phyloP scores from a whole-genome alignment of 164 flowering plant species.

The Nelumbo lutea region DNA sequence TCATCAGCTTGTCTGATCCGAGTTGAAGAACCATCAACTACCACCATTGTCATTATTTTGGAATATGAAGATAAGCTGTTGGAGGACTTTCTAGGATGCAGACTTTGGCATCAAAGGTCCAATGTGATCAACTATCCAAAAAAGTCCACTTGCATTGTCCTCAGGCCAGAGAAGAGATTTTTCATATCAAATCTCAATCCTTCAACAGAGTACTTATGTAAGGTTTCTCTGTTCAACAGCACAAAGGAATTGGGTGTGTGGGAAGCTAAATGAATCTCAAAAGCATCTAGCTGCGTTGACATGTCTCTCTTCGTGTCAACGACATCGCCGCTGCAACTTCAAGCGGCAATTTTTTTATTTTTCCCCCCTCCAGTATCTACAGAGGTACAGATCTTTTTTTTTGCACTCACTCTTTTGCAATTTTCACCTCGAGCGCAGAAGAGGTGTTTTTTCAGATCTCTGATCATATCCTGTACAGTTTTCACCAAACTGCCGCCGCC shows the following conservation, averaged over 20 bases:
- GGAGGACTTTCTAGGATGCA: constrained; percentile 34
- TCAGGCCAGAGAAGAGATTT: constrained; percentile 39
- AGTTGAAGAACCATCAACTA: constrained; percentile 36
- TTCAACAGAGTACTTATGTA: too few species aligned
- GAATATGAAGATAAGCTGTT: constrained; percentile 24
- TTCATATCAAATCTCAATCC: constrained; percentile 27
- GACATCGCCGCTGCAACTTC: too few species aligned
- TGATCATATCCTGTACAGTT: too few species aligned
- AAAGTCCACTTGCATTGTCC: constrained; percentile 37
- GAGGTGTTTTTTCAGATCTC: too few species aligned
- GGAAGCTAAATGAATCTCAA: constrained; percentile 41
- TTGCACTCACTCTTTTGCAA: too few species aligned
- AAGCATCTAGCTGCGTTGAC: constrained; percentile 10
- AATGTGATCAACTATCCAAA: constrained; percentile 29
- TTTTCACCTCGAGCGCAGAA: too few species aligned
- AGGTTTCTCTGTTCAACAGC: too few species aligned
- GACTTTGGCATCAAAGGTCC: constrained; percentile 48
- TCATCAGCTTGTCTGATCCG: constrained; percentile 32
- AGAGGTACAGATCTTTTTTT: too few species aligned
- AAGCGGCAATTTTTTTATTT: too few species aligned
- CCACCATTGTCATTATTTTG: constrained; percentile 34
- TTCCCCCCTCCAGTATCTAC: too few species aligned
- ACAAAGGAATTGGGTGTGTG: constrained; percentile 25
- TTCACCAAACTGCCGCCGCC: too few species aligned
- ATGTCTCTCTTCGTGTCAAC: too few species aligned